phyloP scores from a whole-genome alignment of 305 asterid species.

The Fraxinus greggii region DNA sequence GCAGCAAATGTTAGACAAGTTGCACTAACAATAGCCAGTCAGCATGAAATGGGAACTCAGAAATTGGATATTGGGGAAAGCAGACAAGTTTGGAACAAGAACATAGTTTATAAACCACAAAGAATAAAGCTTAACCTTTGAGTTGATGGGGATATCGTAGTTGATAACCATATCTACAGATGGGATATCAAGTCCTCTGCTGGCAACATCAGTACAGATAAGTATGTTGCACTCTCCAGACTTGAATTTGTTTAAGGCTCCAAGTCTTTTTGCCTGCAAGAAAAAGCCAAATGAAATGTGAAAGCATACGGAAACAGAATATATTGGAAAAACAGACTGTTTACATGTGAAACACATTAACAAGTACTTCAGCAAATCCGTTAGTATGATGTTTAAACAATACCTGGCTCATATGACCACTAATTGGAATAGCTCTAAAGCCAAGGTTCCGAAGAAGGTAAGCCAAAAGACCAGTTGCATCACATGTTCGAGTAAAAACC shows the following conservation, averaged over 20 bases:
- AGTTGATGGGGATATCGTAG: slow-evolving; percentile 84
- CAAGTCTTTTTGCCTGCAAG: slow-evolving; percentile 76
- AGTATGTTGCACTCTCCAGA: slow-evolving; percentile 88
- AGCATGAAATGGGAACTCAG: not conserved
- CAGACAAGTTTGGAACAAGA: not conserved
- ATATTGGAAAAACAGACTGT: not conserved
- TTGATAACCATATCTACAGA: slow-evolving; percentile 88
- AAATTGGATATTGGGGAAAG: not conserved
- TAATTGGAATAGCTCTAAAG: slow-evolving; percentile 78
- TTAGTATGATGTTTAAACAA: slow-evolving; percentile 1
- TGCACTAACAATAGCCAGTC: not conserved
- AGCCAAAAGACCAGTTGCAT: slow-evolving; percentile 74
- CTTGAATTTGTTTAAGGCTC: slow-evolving; percentile 81
- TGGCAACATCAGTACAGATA: slow-evolving; percentile 84
- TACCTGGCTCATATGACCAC: slow-evolving; percentile 96
- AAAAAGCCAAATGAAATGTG: slow-evolving; percentile 8
- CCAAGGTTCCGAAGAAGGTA: slow-evolving; percentile 81
- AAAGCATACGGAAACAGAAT: not conserved
- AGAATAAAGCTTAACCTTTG: slow-evolving; percentile 56
- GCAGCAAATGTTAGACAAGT: not conserved
- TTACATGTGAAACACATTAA: not conserved
- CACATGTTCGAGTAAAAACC: slow-evolving; percentile 95
- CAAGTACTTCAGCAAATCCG: not conserved
- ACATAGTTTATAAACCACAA: not conserved
- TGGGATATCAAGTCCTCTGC: slow-evolving; percentile 96